phyloP scores from a whole-genome alignment of 805 yeast genomes.

The Hagleromyces aurorensis region DNA sequence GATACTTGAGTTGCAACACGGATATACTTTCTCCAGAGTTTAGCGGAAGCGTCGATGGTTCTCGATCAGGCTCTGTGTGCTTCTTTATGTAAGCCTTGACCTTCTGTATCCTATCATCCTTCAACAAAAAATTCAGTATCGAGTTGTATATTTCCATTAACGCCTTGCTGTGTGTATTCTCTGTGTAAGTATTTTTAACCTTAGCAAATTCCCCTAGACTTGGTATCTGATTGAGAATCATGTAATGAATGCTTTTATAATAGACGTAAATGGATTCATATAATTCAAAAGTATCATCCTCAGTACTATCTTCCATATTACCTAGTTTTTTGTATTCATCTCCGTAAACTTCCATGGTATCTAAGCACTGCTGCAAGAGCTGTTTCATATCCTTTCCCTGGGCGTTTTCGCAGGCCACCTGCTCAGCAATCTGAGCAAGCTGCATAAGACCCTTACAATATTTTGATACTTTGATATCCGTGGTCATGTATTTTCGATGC shows the following conservation, averaged over 20 bases:
- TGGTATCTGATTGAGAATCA: slow-evolving; percentile 25
- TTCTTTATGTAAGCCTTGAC: slow-evolving; percentile 22
- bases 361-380: slow-evolving; percentile 25
- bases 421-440: slow-evolving; percentile 17
- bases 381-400: slow-evolving; percentile 18
- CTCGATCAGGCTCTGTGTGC: slow-evolving; percentile 9
- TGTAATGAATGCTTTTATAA: slow-evolving; percentile 28
- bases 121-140: slow-evolving; percentile 23
- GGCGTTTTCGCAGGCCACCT: slow-evolving; percentile 6
- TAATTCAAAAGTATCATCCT: slow-evolving; percentile 11
- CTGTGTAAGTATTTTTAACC: slow-evolving; percentile 14
- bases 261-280: slow-evolving; percentile 31
- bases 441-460: slow-evolving; percentile 14
- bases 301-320: slow-evolving; percentile 3
- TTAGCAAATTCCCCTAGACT: slow-evolving; percentile 17
- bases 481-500: no score
- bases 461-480: no score
- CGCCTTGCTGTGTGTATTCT: slow-evolving; percentile 15
- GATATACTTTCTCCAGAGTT: slow-evolving; percentile 7
- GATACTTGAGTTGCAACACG: slow-evolving; percentile 9
- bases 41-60: neutral
- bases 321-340: slow-evolving; percentile 24
- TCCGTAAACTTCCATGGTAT: slow-evolving; percentile 27
- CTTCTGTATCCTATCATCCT: slow-evolving; percentile 24
- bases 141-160: slow-evolving; percentile 28